Base-by-base conservation (phyloP, 1,139 yeast genomes). In the Yamadazyma blattariae region DNA sequence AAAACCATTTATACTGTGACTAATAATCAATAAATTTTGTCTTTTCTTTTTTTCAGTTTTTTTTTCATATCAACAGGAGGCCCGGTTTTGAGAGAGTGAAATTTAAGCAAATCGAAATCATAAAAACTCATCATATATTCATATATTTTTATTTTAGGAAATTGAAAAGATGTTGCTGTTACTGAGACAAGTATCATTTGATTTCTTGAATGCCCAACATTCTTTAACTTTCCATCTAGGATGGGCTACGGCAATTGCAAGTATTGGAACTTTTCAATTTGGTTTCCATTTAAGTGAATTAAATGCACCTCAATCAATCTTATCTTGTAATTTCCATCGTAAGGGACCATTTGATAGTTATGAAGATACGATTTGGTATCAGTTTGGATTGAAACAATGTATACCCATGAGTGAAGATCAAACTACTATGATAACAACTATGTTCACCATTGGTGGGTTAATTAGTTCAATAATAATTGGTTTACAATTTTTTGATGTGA, bases 251-350 rank as follows among this genome's bases (percentile, higher is more conserved):
- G 54, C 57, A 11, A 51, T 82, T 9, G 78, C 82, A 2, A 81
- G 90, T 46, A 52, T 86, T 23, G 83, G 88, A 7, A 79, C 94
- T 1, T 61, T 88, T n/a, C 96, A 87, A 54, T 89, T 82, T 57
- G 97, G 97, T 2, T 87, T 81, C 56, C 96, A 89, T 56, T 73
- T 89, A 72, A 82, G 96, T 0, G 96, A 88, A 52, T 65, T 89
- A 45, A 89, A 89, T 59, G 95, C 95, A 2, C 94, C 96, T 0
- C 82, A 79, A 36, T 72, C 72, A 18, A 71, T 78, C 12, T 63
- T 86, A 25, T 69, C 85, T 5, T 84, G 74, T 42, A 50, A 47
- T 24, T 43, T 44, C 31, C 46, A 48, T 26, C 44, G 43, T 27
- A 44, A 46, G 4, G 66, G 65, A 3, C 56, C 57, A 1, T 39